These are phyloP conservation scores for Hypocreales sp. DNA, from an alignment of 2,329 filamentous ascomycete genomes.

Conservation along the genomic window DNA sequence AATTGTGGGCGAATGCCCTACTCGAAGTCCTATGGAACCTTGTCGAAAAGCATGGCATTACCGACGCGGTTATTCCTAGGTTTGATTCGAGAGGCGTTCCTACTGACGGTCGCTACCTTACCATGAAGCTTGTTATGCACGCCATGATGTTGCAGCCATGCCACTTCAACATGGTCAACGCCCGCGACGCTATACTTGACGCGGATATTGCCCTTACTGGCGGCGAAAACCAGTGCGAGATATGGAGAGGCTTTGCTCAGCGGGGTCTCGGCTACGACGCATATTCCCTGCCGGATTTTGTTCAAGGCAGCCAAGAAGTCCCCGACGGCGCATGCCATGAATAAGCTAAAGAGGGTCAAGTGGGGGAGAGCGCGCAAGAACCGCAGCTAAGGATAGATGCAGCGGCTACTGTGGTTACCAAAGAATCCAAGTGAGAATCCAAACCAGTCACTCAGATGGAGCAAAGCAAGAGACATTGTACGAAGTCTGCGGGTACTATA, in stretches of 20 bases:
- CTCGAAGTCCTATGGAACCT: constrained; percentile 44
- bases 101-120: constrained; percentile 33
- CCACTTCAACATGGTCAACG: constrained; percentile 35
- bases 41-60: constrained; percentile 39
- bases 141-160: constrained; percentile 40
- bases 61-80: constrained; percentile 21
- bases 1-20: constrained; percentile 34
- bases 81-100: constrained; percentile 31
- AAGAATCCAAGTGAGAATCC: no score
- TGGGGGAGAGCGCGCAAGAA: no score
- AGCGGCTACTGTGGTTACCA: no score
- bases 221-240: constrained; percentile 31
- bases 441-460: no score
- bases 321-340: no score
- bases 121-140: constrained; percentile 35
- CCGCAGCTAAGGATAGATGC: no score
- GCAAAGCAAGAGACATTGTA: no score
- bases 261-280: constrained; percentile 41
- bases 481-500: no score
- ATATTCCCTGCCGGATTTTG: no score
- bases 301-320: no score
- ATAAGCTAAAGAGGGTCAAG: no score
- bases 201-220: constrained; percentile 35
- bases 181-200: constrained; percentile 38
- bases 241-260: constrained; percentile 42